Base-by-base conservation (phyloP, 495 filamentous ascomycete species). In the Jackrogersella minutella region DNA sequence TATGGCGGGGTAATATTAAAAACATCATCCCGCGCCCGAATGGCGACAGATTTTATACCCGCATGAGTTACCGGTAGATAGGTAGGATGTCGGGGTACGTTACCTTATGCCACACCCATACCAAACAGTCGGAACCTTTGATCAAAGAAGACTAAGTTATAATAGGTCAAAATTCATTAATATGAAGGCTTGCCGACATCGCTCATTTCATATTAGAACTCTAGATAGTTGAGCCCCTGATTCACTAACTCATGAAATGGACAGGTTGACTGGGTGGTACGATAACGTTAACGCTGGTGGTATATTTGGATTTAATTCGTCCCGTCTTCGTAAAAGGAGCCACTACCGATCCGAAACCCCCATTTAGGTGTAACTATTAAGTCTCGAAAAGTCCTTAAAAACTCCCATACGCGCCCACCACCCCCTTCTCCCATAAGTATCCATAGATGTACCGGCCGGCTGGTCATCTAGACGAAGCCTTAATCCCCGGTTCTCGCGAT, bases 401-500 rank as follows among this genome's bases (percentile, higher is more conserved):
- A 52, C 49, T 52, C 49, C 49, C 17, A 11, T 16, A 21, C 30
- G 16, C 65, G 41, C 64, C 58, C 28, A n/a, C n/a, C n/a, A n/a
- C 30, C 22, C 52, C n/a, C 16, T 44, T 6, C 37, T 44, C 24
- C 37, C 52, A 43, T 43, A 11, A 43, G n/a, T n/a, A 47, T 11
- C 51, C 57, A 8, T 39, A 53, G 53, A 58, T 53, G 17, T n/a
- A 57, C 60, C 40, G 31, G 28, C 17, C 22, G 50, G 66, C 66
- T 64, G 13, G 55, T 71, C 71, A 68, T 73, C 71, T 65, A 71
- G 68, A 73, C 68, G 47, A 71, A 70, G 67, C 70, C 63, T 49
- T n/a, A 33, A 46, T 33, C 22, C 54, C 55, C 34, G 41, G 34
- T 64, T 40, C 58, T 64, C 60, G 52, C 50, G 17, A n/a, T 50